phyloP scores from a whole-genome alignment of 148 eudicot genomes.

The Fallopia convolvulus region DNA sequence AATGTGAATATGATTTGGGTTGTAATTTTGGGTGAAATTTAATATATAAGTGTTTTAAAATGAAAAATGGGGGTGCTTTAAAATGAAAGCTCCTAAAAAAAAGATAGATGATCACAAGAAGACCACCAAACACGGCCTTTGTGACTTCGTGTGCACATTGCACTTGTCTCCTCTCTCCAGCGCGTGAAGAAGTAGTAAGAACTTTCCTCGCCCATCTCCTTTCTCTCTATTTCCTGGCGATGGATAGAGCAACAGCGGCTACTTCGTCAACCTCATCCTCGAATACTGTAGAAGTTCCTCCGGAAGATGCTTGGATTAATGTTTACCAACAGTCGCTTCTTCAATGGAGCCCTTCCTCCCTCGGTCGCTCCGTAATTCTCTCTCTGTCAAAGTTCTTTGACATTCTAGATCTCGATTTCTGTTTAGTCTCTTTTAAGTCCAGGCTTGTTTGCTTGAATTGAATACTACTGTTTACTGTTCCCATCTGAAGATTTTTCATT shows the following conservation, averaged over 20 bases:
- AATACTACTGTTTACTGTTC: neutral
- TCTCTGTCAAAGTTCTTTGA: neutral
- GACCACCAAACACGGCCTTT: neutral
- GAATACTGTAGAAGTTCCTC: constrained; percentile 16
- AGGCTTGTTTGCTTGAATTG: neutral
- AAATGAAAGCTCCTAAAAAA: no score
- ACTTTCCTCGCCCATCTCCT: neutral
- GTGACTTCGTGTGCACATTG: neutral
- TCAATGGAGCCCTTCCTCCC: constrained; percentile 52
- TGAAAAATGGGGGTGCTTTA: no score
- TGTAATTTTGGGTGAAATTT: no score
- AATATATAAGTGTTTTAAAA: no score
- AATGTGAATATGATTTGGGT: no score
- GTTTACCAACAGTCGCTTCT: constrained; percentile 44
- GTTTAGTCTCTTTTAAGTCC: neutral
- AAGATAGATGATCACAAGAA: neutral
- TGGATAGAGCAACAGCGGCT: constrained; percentile 62
- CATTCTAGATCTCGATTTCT: neutral
- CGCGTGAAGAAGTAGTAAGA: neutral
- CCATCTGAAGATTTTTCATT: neutral
- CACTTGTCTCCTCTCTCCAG: constrained; percentile 4
- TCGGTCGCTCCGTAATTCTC: constrained; percentile 34
- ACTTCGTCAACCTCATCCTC: constrained; percentile 36
- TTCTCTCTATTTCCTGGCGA: constrained; percentile 1
- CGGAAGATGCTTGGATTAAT: constrained; percentile 62